Evolutionary conservation across 1,284 basidiomycete species (phyloP), one percentile per base, ranked within the genome.

Genomic region (Leccinum variabile): DNA sequence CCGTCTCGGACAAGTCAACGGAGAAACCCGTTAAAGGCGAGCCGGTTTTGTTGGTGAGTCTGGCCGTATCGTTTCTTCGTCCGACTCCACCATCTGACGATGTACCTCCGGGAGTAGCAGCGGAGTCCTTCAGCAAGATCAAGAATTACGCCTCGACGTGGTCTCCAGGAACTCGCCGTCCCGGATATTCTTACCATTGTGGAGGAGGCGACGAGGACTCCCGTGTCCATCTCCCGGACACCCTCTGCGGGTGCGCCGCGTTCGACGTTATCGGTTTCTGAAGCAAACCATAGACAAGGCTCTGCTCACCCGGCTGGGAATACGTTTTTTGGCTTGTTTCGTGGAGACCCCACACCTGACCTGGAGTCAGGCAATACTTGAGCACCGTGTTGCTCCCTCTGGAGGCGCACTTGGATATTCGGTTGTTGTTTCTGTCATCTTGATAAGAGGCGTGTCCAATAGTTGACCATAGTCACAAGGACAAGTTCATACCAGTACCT

Each of bases 181-280:
- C 55, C 61, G 3, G 62, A 64, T 49, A 63, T 63, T 41, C 62
- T 63, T 28, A 41, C 55, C 10, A 54, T 63, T 28, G 62, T 63
- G 6, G 62, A 63, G 33, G 55, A 63, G 8, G 62, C 55, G 10
- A 59, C 61, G 30, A 63, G 25, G 52, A 44, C 35, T 10, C 62
- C 54, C 14, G 32, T 32, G 7, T 8, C 54, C 10, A 25, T 32
- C 2, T 10, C 49, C 1, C 35, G 52, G 14, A 58, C 62, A 6
- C 56, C 52, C 22, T 59, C 35, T n/a, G 35, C 53, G 6, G 35
- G 59, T 54, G n/a, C n/a, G 18, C 61, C 9, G 7, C 50, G 14
- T 28, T 14, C 50, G 25, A 41, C 39, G 7, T 46, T 63, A 32
- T 49, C 33, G 16, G 54, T 41, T 37, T 41, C 62, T 16, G 56